Conservation (phyloP, 805 yeast genomes). For the Hanseniaspora lindneri region DNA sequence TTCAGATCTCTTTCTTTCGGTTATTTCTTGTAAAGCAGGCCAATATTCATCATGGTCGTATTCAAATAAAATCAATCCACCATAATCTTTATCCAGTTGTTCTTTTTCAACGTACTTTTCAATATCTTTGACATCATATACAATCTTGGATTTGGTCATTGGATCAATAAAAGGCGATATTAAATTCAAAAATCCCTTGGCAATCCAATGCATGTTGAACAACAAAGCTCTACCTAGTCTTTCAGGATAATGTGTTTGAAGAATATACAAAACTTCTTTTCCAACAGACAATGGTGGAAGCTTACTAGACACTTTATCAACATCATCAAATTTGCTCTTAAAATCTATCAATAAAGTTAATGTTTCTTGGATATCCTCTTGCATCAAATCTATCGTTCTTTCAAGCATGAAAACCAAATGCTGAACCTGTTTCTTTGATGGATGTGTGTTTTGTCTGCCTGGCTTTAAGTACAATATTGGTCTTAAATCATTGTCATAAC, state of each 20-base stretch:
- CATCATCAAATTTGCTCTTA: slow-evolving; percentile 48
- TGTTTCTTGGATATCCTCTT: slow-evolving; percentile 80
- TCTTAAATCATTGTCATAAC: slow-evolving; percentile 78
- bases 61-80: slow-evolving; percentile 74
- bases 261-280: slow-evolving; percentile 79
- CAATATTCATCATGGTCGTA: slow-evolving; percentile 74
- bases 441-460: slow-evolving; percentile 90
- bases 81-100: slow-evolving; percentile 73
- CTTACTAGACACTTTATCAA: slow-evolving; percentile 47
- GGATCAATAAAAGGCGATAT: slow-evolving; percentile 97
- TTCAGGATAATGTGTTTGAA: slow-evolving; percentile 96
- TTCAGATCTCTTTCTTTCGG: slow-evolving; percentile 5
- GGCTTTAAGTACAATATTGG: slow-evolving; percentile 89
- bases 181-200: slow-evolving; percentile 65
- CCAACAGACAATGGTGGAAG: slow-evolving; percentile 85
- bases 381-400: slow-evolving; percentile 87
- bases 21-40: slow-evolving; percentile 30
- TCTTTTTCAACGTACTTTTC: slow-evolving; percentile 63
- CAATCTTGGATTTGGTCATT: slow-evolving; percentile 82
- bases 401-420: slow-evolving; percentile 89
- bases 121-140: slow-evolving; percentile 79
- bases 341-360: slow-evolving; percentile 85
- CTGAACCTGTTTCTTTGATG: slow-evolving; percentile 85
- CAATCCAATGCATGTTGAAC: slow-evolving; percentile 87
- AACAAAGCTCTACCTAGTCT: slow-evolving; percentile 85